These are phyloP conservation scores for Aspergillus niger DNA, from an alignment of 2,329 filamentous ascomycete genomes.

Conservation along the genomic window DNA sequence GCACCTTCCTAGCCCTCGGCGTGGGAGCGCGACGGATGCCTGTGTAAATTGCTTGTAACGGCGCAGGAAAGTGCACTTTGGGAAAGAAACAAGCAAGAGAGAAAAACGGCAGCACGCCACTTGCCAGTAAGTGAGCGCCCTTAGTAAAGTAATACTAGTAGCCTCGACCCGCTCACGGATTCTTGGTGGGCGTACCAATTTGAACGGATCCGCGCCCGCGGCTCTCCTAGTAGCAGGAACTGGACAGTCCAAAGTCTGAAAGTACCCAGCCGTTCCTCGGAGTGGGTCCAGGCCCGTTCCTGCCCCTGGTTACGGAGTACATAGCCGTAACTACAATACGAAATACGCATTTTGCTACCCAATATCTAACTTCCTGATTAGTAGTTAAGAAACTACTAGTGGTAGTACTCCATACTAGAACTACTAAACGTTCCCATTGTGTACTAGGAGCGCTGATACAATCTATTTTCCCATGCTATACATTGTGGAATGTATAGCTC, in stretches of 20 bases:
- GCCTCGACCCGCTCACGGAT: conserved; percentile 2
- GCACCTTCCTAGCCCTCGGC: conserved; percentile 11
- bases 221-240: too few relatives aligned
- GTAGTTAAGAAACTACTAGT: not conserved
- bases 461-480: too few relatives aligned
- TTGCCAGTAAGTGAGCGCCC: not conserved
- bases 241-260: not conserved
- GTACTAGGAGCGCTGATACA: too few relatives aligned
- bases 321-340: not conserved
- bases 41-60: not conserved
- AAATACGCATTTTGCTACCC: not conserved
- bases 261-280: not conserved
- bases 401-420: too few relatives aligned
- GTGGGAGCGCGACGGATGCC: not conserved
- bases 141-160: not conserved
- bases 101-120: not conserved
- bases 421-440: too few relatives aligned
- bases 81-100: not conserved
- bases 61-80: not conserved
- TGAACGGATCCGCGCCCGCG: too few relatives aligned
- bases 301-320: not conserved
- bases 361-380: not conserved
- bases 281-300: not conserved
- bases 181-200: not conserved
- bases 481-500: too few relatives aligned